Base-by-base conservation (phyloP, 2,329 filamentous ascomycete genomes). In the Calonectria henricotiae region DNA sequence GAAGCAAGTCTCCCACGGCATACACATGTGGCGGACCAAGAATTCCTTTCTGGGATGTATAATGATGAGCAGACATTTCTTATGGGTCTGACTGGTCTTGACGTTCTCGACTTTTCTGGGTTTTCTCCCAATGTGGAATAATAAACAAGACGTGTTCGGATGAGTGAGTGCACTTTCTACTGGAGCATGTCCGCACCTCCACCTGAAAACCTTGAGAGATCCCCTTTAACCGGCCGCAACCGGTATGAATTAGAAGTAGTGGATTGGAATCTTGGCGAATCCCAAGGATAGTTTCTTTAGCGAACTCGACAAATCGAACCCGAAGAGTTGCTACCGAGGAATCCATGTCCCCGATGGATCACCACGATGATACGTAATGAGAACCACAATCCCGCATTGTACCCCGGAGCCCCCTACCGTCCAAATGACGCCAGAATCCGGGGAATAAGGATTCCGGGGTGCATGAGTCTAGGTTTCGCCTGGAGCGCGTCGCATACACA, bases 1-100 rank as follows among this genome's bases (percentile, higher is more conserved):
- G 58, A 65, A 37, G 47, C 35, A 17, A n/a, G 15, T 8, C n/a
- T 68, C n/a, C 17, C 47, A 2, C 62, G 67, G 11, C 64, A 65
- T n/a, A 58, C 64, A 1, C 43, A 62, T 30, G 41, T n/a, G 8
- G 55, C 47, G n/a, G 66, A 60, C 4, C 62, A 54, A 0, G 62
- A 68, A 0, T 61, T 78, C 17, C 30, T 69, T 3, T 71, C 71
- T 1, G 61, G 67, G 1, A 39, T 70, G 11, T 75, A 72, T 39
- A 72, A 62, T 47, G 74, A 77, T 3, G 74, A 77, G 23, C 74
- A 78, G 51, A 74, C 65, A n/a, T 74, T 77, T 30, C 11, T 77
- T 11, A 76, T 78, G 69, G 76, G 76, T 0, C 25, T 78, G 7
- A 77, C 75, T 6, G 76, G 75, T 1, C 65, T 78, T 25, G 76